phyloP scores from a whole-genome alignment of 73 alveolate genomes.

The Blepharisma japonicum region DNA sequence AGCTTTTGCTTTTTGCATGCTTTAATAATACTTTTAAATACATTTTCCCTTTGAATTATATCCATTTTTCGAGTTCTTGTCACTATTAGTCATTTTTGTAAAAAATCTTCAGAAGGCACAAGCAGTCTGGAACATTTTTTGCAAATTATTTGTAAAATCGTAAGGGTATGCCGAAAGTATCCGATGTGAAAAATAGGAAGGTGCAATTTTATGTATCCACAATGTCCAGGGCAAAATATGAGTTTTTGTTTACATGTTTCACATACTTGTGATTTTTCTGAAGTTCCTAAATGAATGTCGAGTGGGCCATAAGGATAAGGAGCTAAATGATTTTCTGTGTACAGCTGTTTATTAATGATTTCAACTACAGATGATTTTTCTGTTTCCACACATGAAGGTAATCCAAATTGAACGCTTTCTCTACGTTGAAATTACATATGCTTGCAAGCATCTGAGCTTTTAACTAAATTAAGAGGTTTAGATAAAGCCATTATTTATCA shows the following conservation, averaged over 20 bases:
- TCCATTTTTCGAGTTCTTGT: constrained; percentile 38
- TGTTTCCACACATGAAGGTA: constrained; percentile 57
- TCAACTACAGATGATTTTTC: constrained; percentile 60
- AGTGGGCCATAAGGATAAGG: constrained; percentile 56
- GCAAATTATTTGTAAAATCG: constrained; percentile 72
- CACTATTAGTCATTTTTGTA: constrained; percentile 40
- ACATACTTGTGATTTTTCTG: constrained; percentile 68
- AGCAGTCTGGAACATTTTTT: constrained; percentile 71
- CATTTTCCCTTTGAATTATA: background rate
- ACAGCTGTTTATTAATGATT: constrained; percentile 47
- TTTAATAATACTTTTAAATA: constrained; percentile 40
- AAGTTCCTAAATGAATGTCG: constrained; percentile 59
- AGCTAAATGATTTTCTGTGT: constrained; percentile 35
- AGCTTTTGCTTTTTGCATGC: constrained; percentile 57
- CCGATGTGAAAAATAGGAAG: constrained; percentile 97
- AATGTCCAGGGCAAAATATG: constrained; percentile 96
- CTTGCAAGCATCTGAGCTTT: too few relatives aligned
- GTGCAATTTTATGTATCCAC: constrained; percentile 84
- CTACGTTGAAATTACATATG: background rate
- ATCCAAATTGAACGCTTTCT: constrained; percentile 57
- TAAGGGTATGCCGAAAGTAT: constrained; percentile 78
- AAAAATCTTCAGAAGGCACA: constrained; percentile 43
- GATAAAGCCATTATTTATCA: too few relatives aligned
- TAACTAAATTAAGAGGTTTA: too few relatives aligned
- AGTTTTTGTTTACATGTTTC: constrained; percentile 78